Percentiles rank a stretch among this genome's conserved stretches.
phyloP scores from a whole-genome alignment of 1,284 basidiomycete species.

The Violaceomyces palustris region DNA sequence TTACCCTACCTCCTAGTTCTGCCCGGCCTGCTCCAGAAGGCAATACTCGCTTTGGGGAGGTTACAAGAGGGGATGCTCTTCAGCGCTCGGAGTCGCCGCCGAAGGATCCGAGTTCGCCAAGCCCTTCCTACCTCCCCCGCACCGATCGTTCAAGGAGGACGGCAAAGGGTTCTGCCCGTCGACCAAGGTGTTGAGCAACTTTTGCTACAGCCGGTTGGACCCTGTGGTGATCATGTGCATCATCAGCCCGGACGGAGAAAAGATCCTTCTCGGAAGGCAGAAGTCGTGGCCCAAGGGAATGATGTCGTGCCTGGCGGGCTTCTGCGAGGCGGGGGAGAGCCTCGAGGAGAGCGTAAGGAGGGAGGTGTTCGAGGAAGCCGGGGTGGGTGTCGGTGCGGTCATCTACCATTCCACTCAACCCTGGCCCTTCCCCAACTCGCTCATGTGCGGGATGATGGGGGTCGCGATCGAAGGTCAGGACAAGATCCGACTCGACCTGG shows the following conservation, averaged over 20 bases:
- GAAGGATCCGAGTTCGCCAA: slow-evolving; percentile 2
- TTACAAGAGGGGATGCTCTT: slow-evolving; percentile 80
- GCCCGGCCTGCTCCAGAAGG: slow-evolving; percentile 75
- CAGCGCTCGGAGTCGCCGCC: slow-evolving; percentile 28
- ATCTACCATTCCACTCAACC: slow-evolving; percentile 81
- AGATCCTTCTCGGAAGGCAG: slow-evolving; percentile 75
- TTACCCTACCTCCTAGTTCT: slow-evolving; percentile 62
- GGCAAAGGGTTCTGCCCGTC: slow-evolving; percentile 22
- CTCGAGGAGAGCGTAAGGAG: slow-evolving; percentile 89
- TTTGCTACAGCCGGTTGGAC: slow-evolving; percentile 45
- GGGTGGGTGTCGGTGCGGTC: slow-evolving; percentile 75
- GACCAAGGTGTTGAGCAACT: slow-evolving; percentile 35
- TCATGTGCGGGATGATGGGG: slow-evolving; percentile 70
- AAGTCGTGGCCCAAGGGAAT: slow-evolving; percentile 60
- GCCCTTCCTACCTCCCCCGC: slow-evolving; percentile 3
- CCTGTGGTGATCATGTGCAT: slow-evolving; percentile 86
- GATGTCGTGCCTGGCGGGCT: slow-evolving; percentile 49
- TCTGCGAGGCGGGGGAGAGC: slow-evolving; percentile 55
- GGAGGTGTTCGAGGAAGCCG: slow-evolving; percentile 93
- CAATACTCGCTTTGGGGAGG: slow-evolving; percentile 89
- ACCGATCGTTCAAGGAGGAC: slow-evolving; percentile 12
- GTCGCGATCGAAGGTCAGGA: slow-evolving; percentile 51
- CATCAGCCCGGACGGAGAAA: slow-evolving; percentile 68
- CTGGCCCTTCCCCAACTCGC: slow-evolving; percentile 70
- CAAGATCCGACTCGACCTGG: slow-evolving; percentile 76